Evolutionary conservation across 2,329 filamentous ascomycete genomes (phyloP).

Genomic region (Fusarium duplospermum): DNA sequence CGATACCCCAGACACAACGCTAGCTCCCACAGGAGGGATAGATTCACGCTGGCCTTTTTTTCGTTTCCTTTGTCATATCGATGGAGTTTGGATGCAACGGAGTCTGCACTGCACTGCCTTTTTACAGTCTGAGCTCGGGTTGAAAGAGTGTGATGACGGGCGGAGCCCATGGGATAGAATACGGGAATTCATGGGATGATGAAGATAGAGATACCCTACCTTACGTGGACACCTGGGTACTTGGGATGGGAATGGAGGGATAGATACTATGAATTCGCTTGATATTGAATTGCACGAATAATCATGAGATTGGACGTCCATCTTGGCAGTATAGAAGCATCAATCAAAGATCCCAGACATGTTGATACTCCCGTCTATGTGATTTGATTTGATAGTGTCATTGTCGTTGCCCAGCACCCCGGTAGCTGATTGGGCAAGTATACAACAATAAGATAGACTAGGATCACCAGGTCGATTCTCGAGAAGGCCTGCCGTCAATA

Average conservation of each 20-base stretch:
- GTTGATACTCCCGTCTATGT: neutral
- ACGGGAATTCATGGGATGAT: constrained; percentile 13
- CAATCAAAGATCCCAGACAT: neutral
- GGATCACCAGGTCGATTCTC: neutral
- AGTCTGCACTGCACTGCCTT: constrained; percentile 11
- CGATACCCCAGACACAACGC: constrained; percentile 42
- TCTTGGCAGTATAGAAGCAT: neutral
- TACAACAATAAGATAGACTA: neutral
- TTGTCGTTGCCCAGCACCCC: neutral
- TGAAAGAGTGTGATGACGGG: constrained; percentile 19
- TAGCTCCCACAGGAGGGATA: constrained; percentile 24
- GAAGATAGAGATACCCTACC: constrained; percentile 34
- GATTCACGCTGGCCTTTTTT: constrained; percentile 19
- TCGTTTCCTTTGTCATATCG: constrained; percentile 24
- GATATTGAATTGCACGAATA: constrained; percentile 12
- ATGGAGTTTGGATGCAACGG: constrained; percentile 22
- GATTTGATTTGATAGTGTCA: neutral
- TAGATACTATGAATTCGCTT: constrained; percentile 5
- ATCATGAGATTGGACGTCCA: neutral
- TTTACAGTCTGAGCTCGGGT: constrained; percentile 10
- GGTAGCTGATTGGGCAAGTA: neutral
- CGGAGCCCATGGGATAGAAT: constrained; percentile 25
- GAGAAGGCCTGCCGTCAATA: neutral
- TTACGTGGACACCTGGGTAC: constrained; percentile 25
- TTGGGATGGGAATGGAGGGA: constrained; percentile 12